A percentile compares a stretch with the other conserved stretches of the same genome.
Evolutionary conservation across 2,329 filamentous ascomycete species (phyloP).

Genomic region (Aspergillus melleus): DNA sequence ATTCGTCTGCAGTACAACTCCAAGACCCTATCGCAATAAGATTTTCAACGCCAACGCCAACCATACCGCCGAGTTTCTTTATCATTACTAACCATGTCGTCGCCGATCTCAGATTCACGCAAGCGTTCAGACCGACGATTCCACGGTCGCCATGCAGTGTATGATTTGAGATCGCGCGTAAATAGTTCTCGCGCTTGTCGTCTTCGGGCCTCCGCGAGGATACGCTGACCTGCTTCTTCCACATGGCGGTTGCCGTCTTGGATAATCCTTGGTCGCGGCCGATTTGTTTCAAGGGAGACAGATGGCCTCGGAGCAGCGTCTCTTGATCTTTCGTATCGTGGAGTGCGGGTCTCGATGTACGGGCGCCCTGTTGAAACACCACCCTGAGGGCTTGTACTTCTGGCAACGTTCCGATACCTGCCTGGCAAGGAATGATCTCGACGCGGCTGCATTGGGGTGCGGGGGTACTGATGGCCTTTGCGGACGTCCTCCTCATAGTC

Average conservation of each 20-base stretch:
- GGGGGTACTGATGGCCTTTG: neutral
- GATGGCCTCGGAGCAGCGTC: neutral
- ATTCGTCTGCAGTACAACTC: no score
- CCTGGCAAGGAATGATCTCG: neutral
- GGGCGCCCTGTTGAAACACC: neutral
- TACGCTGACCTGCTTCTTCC: constrained; percentile 18
- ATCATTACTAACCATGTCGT: neutral
- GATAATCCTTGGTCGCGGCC: constrained; percentile 22
- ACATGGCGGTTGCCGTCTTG: constrained; percentile 26
- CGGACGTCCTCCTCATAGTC: constrained; percentile 14
- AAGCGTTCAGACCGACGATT: constrained; percentile 8
- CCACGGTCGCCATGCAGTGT: constrained; percentile 5
- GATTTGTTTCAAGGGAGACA: neutral
- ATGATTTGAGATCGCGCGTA: constrained; percentile 6
- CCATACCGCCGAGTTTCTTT: neutral
- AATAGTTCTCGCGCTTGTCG: constrained; percentile 12
- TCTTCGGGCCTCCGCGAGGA: constrained; percentile 17
- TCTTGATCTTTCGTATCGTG: neutral
- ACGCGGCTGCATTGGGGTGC: neutral
- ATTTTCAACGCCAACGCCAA: neutral
- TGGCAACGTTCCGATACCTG: neutral
- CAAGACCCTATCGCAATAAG: no score
- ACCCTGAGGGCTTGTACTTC: neutral
- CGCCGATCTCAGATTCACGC: neutral
- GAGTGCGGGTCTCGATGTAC: neutral